phyloP scores from a whole-genome alignment of 1,284 basidiomycete species.

The Trichosporon sp. region DNA sequence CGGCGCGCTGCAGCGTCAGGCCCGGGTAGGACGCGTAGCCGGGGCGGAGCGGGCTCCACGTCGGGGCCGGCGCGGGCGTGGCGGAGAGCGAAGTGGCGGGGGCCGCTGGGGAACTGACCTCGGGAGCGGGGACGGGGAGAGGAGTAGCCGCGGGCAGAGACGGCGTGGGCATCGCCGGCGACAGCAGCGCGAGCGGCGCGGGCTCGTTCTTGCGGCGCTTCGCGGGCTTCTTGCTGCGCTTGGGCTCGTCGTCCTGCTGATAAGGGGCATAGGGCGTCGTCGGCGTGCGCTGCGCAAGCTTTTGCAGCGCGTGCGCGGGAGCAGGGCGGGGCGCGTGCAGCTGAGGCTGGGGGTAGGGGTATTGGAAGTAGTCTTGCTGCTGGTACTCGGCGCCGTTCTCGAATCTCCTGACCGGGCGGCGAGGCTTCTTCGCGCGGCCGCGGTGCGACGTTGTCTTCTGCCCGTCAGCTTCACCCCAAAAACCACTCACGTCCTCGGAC shows the following conservation, averaged over 20 bases:
- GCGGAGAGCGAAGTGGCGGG: background rate
- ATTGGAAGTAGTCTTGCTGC: background rate
- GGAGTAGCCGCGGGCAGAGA: background rate
- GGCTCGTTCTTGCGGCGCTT: background rate
- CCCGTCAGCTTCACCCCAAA: background rate
- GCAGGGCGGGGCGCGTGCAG: background rate
- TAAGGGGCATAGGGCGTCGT: background rate
- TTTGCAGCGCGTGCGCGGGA: background rate
- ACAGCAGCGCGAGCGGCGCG: background rate
- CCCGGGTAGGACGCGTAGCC: background rate
- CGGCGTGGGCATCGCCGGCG: background rate
- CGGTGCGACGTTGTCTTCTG: constrained; percentile 17
- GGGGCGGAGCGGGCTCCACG: background rate
- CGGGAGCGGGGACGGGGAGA: background rate
- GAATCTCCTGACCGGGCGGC: background rate
- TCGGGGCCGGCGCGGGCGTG: background rate
- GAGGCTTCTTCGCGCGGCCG: constrained; percentile 17
- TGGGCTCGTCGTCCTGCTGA: background rate
- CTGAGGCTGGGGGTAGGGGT: background rate
- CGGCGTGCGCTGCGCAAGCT: background rate
- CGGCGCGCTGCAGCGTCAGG: background rate
- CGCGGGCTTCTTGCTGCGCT: background rate
- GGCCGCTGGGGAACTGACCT: background rate
- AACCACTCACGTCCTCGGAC: constrained; percentile 23
- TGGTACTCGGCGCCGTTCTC: background rate